Percentiles rank a stretch among this genome's conserved stretches.
Conservation (phyloP, 2,329 filamentous ascomycete genomes). For the Cercospora zeae-maydis region DNA sequence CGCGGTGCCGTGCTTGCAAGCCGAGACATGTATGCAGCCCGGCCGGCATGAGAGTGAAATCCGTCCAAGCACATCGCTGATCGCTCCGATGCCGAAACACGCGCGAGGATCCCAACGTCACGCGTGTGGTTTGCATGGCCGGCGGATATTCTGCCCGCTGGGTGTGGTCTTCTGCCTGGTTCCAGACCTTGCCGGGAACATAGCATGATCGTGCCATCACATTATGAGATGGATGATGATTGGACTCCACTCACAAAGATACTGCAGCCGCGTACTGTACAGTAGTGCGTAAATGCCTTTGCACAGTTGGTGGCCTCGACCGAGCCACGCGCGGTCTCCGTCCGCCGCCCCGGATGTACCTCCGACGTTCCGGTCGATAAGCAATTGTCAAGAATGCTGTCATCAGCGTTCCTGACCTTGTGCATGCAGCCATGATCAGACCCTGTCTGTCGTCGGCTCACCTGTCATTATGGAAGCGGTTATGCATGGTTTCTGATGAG, state of each 20-base stretch:
- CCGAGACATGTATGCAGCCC: background rate
- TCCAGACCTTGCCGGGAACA: background rate
- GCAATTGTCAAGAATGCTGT: background rate
- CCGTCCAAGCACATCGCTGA: background rate
- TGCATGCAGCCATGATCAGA: background rate
- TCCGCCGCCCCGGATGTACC: background rate
- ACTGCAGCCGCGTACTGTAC: background rate
- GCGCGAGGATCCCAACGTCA: background rate
- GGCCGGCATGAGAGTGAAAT: background rate
- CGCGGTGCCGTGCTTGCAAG: conserved; percentile 2
- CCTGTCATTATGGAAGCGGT: conserved; percentile 19
- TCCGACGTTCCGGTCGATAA: background rate
- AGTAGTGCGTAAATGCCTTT: background rate
- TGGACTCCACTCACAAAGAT: background rate
- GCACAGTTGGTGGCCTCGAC: background rate
- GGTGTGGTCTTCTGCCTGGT: background rate
- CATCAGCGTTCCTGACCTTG: background rate
- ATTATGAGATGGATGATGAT: background rate
- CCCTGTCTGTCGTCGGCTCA: background rate
- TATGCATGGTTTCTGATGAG: conserved; percentile 15
- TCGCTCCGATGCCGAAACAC: background rate
- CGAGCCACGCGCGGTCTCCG: background rate
- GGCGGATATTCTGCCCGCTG: background rate
- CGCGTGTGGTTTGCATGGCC: background rate
- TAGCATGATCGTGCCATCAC: background rate